Evolutionary conservation across 2,329 filamentous ascomycete genomes (phyloP).

Genomic region (Pleochaeta shiraiana): DNA sequence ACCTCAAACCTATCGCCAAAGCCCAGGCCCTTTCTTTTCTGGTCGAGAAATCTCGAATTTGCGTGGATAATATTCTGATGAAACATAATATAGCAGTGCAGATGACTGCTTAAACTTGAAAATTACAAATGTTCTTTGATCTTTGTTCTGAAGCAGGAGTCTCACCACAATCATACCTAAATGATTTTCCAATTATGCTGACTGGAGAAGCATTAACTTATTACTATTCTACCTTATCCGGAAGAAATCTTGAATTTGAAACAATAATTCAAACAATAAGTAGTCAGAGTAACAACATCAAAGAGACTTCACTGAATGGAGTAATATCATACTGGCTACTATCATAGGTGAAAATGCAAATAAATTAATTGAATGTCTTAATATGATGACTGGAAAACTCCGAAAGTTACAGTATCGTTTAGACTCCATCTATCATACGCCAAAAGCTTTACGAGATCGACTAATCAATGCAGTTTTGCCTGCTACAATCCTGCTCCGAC

Average conservation of each 20-base stretch:
- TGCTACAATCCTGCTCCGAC: not conserved
- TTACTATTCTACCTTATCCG: not conserved
- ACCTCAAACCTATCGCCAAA: not conserved
- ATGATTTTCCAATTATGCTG: too few species aligned
- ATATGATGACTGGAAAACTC: not conserved
- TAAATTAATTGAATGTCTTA: not conserved
- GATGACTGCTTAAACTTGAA: too few species aligned
- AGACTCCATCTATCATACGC: not conserved
- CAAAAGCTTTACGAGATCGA: not conserved
- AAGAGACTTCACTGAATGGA: not conserved
- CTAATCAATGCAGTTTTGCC: not conserved
- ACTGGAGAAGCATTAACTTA: too few species aligned
- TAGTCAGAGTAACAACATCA: not conserved
- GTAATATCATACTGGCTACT: not conserved
- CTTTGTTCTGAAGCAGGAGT: too few species aligned
- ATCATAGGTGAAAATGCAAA: not conserved
- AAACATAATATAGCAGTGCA: too few species aligned
- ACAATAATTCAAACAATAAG: not conserved
- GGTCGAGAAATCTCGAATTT: too few species aligned
- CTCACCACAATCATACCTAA: too few species aligned
- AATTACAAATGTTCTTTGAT: too few species aligned
- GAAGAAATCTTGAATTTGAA: not conserved
- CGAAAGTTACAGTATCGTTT: not conserved
- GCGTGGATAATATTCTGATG: too few species aligned
- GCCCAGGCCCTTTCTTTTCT: too few species aligned